A percentile compares a stretch with the other conserved stretches of the same genome.
These are phyloP conservation scores for Chrysanthemum lavandulifolium DNA, from an alignment of 129 eudicot genomes.

Conservation along the genomic window DNA sequence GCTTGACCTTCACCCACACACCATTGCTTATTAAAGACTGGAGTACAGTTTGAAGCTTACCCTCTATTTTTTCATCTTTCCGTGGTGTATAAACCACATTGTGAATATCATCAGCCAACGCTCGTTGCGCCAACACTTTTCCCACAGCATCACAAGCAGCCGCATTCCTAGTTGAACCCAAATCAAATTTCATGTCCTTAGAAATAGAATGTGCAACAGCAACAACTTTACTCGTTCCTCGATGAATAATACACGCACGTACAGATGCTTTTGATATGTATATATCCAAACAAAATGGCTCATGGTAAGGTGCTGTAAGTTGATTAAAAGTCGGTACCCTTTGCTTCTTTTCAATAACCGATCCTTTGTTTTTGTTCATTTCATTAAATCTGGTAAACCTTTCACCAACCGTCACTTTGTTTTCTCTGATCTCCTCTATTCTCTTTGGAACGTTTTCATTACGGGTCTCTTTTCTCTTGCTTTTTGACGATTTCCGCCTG, in stretches of 20 bases:
- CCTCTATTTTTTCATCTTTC: conserved; percentile 78
- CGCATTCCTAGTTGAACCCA: conserved; percentile 63
- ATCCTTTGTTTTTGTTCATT: neutral
- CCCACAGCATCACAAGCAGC: conserved; percentile 76
- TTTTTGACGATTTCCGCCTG: conserved; percentile 44
- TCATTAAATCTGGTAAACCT: too few relatives aligned
- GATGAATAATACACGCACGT: conserved; percentile 84
- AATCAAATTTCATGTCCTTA: conserved; percentile 78
- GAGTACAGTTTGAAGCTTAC: conserved; percentile 73
- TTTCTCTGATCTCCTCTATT: conserved; percentile 29
- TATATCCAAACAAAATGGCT: conserved; percentile 91
- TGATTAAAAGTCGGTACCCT: conserved; percentile 86
- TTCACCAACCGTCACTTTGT: conserved; percentile 10
- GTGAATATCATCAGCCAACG: conserved; percentile 86
- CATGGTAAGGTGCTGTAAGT: conserved; percentile 81
- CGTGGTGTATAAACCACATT: conserved; percentile 82
- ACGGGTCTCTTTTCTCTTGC: conserved; percentile 28
- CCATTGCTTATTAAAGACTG: conserved; percentile 58
- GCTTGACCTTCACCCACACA: conserved; percentile 72
- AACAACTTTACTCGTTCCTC: conserved; percentile 87
- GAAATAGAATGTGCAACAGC: conserved; percentile 87
- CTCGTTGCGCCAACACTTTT: conserved; percentile 73
- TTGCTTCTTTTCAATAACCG: conserved; percentile 40
- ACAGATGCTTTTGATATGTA: conserved; percentile 77
- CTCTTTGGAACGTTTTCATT: too few relatives aligned